A percentile compares a stretch with the other conserved stretches of the same genome.
Evolutionary conservation across 2,329 filamentous ascomycete genomes (phyloP).

Genomic region (Xylariaceae sp.): DNA sequence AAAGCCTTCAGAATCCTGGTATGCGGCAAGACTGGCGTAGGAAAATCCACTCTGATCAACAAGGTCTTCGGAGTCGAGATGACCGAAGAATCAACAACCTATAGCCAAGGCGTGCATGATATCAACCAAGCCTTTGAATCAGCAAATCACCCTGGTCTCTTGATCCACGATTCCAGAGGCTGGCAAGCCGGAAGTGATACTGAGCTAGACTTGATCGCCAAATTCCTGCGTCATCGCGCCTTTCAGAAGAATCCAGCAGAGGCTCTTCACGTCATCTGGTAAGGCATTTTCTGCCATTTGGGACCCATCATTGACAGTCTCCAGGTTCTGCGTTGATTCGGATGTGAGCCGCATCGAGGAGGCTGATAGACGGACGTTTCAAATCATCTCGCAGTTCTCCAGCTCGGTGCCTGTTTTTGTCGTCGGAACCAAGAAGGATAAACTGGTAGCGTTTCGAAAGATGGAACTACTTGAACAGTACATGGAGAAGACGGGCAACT

Average conservation of each 20-base stretch:
- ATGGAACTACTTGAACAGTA: slow-evolving; percentile 8
- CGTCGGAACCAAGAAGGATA: slow-evolving; percentile 13
- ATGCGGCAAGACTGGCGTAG: slow-evolving; percentile 11
- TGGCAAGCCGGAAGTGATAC: slow-evolving; percentile 11
- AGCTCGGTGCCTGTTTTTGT: slow-evolving; percentile 10
- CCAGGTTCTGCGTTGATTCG: slow-evolving; percentile 11
- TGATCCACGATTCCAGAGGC: slow-evolving; percentile 11
- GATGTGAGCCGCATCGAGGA: slow-evolving; percentile 15
- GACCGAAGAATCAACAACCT: slow-evolving; percentile 11
- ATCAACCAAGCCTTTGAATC: slow-evolving; percentile 10
- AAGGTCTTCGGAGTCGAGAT: slow-evolving; percentile 13
- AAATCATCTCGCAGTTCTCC: slow-evolving; percentile 9
- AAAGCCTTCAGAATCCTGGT: slow-evolving; percentile 10
- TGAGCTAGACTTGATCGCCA: slow-evolving; percentile 10
- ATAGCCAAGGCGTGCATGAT: slow-evolving; percentile 10
- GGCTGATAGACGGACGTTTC: slow-evolving; percentile 10
- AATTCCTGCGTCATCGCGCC: slow-evolving; percentile 9
- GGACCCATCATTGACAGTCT: background rate
- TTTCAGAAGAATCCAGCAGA: slow-evolving; percentile 13
- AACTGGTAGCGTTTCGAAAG: slow-evolving; percentile 5
- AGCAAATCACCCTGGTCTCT: slow-evolving; percentile 7
- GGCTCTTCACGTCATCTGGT: slow-evolving; percentile 12
- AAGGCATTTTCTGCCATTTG: background rate
- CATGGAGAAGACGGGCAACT: slow-evolving; percentile 9
- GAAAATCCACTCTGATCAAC: slow-evolving; percentile 11